Base-by-base conservation (phyloP, 768 basidiomycete species). In the Hirschioporus abietinus region DNA sequence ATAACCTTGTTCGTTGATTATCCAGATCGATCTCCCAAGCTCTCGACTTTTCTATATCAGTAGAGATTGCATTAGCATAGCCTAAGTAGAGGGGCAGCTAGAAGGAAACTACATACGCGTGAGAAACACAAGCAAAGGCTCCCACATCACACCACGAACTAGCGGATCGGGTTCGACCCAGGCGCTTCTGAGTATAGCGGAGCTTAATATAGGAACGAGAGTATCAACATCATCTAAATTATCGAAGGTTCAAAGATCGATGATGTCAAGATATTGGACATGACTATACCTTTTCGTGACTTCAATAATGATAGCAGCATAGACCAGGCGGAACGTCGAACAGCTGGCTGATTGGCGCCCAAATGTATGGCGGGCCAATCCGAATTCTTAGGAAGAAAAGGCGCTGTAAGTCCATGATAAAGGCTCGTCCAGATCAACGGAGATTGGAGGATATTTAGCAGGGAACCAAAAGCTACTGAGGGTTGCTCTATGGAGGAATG, bases 321-420 rank as follows among this genome's bases (percentile, higher is more conserved):
- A 3, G 73, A 71, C 89, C 95, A 96, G 0, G 87, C 85, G 12
- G 88, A 82, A 72, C 87, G 84, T 20, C 95, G 84, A 34, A 94
- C 89, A 57, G 80, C 82, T 1, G 93, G 91, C 70, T 95, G 92
- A 1, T 75, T 80, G 35, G 77, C 79, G 0, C 92, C 92, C 68
- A 90, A 86, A 62, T 78, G 76, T 63, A 81, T 80, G 12, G 12
- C 20, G 12, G 42, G 42, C 42, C 42, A 6, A 52, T 52, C 42
- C 15, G 12, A 15, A 5, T 81, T 68, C 1, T 77, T 77, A 17
- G 26, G 35, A 23, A 76, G 74, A 72, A 82, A 85, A 0, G 82
- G 81, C 35, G 79, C 80, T 9, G 67, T 71, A 67, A 78, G 77
- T 0, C 73, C 78, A 34, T 82, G 80, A 68, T 83, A 82, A 7